phyloP scores from a whole-genome alignment of 2,329 filamentous ascomycete species.

The Penicillium polonicum region DNA sequence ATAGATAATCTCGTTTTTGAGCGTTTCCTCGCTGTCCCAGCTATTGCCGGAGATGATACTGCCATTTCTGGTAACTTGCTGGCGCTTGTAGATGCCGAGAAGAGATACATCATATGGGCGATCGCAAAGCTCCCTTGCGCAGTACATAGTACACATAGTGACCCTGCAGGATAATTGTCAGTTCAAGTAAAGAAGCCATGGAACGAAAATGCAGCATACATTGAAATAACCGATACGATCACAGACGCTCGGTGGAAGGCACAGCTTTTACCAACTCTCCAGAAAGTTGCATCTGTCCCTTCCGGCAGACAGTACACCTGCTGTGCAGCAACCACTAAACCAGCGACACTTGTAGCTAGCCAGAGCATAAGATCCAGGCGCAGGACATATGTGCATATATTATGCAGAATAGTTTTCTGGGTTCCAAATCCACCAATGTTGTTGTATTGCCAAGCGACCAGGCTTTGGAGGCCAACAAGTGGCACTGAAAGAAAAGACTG shows the following conservation, averaged over 20 bases:
- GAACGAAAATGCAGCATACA: slow-evolving; percentile 28
- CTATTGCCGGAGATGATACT: slow-evolving; percentile 37
- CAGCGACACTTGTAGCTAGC: slow-evolving; percentile 40
- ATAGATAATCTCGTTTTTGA: slow-evolving; percentile 40
- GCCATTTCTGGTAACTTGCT: slow-evolving; percentile 21
- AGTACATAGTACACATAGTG: slow-evolving; percentile 39
- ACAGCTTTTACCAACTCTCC: slow-evolving; percentile 40
- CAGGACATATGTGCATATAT: slow-evolving; percentile 37
- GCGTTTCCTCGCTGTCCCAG: slow-evolving; percentile 37
- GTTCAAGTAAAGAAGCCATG: background rate
- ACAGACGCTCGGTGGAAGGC: slow-evolving; percentile 37
- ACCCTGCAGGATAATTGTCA: slow-evolving; percentile 24
- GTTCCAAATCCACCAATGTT: slow-evolving; percentile 31
- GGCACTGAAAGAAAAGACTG: slow-evolving; percentile 40
- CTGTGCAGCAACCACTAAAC: slow-evolving; percentile 38
- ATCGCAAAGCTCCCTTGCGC: slow-evolving; percentile 38
- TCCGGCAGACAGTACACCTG: slow-evolving; percentile 36
- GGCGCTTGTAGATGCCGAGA: slow-evolving; percentile 35
- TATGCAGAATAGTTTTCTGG: slow-evolving; percentile 34
- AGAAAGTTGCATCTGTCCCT: slow-evolving; percentile 28
- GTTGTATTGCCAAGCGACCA: slow-evolving; percentile 42
- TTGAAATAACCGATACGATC: slow-evolving; percentile 34
- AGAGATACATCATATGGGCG: slow-evolving; percentile 41
- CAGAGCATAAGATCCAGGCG: slow-evolving; percentile 38
- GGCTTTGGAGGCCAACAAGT: slow-evolving; percentile 37